phyloP scores from a whole-genome alignment of 148 eudicot genomes.

The Polygonum aviculare region DNA sequence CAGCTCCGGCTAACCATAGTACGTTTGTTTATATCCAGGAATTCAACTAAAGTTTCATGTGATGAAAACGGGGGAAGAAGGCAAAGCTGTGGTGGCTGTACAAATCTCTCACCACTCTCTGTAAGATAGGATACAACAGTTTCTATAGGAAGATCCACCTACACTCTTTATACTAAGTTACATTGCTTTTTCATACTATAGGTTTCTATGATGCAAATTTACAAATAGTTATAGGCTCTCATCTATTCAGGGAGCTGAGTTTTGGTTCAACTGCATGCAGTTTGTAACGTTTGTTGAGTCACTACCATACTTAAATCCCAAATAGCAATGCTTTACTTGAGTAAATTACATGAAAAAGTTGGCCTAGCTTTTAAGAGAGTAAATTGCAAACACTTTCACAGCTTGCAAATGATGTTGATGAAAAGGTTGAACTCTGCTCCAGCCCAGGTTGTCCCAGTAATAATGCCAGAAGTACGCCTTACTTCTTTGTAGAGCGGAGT shows the following conservation, averaged over 20 bases:
- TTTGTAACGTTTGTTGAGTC: neutral
- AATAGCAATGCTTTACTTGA: neutral
- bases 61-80: constrained; percentile 64
- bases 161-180: neutral
- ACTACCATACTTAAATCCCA: neutral
- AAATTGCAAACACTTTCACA: constrained; percentile 46
- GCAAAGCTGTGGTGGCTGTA: constrained; percentile 51
- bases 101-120: constrained; percentile 86
- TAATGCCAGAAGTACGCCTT: constrained; percentile 63
- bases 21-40: constrained; percentile 33
- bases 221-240: neutral
- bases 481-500: constrained; percentile 59
- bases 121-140: constrained; percentile 12
- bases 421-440: constrained; percentile 83
- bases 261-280: neutral
- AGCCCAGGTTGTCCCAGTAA: constrained; percentile 81
- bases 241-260: neutral
- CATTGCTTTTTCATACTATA: neutral
- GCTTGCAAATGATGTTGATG: constrained; percentile 77
- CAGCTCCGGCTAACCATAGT: neutral
- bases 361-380: neutral
- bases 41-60: constrained; percentile 62
- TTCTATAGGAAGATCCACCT: neutral
- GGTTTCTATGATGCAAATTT: neutral
- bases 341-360: neutral